phyloP scores from a whole-genome alignment of 1,284 basidiomycete genomes.

The Termitomyces sp. region DNA sequence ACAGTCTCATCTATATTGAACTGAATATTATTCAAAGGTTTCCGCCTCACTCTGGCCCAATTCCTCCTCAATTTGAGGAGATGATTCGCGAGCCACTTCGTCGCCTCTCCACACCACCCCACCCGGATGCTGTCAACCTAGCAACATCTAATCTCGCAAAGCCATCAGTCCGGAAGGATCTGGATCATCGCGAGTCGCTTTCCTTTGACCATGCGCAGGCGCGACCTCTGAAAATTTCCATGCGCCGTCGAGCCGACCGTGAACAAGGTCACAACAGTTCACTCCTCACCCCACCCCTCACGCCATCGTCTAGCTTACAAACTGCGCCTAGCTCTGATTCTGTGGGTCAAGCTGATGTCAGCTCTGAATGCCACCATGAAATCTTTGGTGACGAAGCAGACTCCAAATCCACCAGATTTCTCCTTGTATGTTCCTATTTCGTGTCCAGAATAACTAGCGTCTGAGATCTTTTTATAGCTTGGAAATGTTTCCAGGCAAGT shows the following conservation, averaged over 20 bases:
- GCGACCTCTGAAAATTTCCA: slow-evolving; percentile 14
- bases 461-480: slow-evolving; percentile 7
- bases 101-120: slow-evolving; percentile 29
- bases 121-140: background rate
- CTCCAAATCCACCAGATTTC: slow-evolving; percentile 15
- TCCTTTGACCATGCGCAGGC: slow-evolving; percentile 15
- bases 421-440: slow-evolving; percentile 13
- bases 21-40: slow-evolving; percentile 26
- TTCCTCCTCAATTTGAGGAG: slow-evolving; percentile 26
- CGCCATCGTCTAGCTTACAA: slow-evolving; percentile 18
- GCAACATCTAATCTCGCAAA: slow-evolving; percentile 1
- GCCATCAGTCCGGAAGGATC: background rate
- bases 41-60: slow-evolving; percentile 35
- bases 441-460: too few relatives aligned
- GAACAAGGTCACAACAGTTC: slow-evolving; percentile 15
- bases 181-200: slow-evolving; percentile 13
- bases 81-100: slow-evolving; percentile 21
- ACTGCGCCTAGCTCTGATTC: slow-evolving; percentile 17
- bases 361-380: slow-evolving; percentile 1
- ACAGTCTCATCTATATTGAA: background rate
- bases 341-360: slow-evolving; percentile 2
- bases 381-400: slow-evolving; percentile 8
- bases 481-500: slow-evolving; percentile 17
- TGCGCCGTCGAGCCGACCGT: slow-evolving; percentile 16
- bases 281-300: slow-evolving; percentile 16